Conservation (phyloP, 2,329 filamentous ascomycete species). For the Botrytis byssoidea region DNA sequence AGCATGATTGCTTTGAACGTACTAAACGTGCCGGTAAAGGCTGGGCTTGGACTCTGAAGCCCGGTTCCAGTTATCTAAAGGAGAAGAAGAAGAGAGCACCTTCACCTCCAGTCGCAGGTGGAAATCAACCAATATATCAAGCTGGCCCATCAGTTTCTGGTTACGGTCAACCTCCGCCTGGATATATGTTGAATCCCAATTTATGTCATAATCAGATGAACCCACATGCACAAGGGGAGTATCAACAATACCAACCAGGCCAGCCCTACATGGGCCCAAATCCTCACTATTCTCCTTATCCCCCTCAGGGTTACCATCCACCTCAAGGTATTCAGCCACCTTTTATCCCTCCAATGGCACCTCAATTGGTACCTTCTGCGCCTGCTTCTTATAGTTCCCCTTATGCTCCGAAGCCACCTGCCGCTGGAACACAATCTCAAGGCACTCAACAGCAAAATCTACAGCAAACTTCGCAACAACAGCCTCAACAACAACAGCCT, state of each 20-base stretch:
- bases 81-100: conserved; percentile 49
- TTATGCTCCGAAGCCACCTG: conserved; percentile 37
- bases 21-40: conserved; percentile 55
- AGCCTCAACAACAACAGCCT: conserved; percentile 4
- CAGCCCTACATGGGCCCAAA: conserved; percentile 29
- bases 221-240: conserved; percentile 23
- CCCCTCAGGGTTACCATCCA: conserved; percentile 14
- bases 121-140: conserved; percentile 35
- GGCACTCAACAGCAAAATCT: conserved; percentile 19
- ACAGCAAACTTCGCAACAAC: conserved; percentile 4
- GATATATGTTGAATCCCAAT: conserved; percentile 32
- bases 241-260: conserved; percentile 28
- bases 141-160: conserved; percentile 28
- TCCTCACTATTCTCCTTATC: conserved; percentile 22
- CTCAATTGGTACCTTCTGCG: conserved; percentile 28
- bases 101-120: conserved; percentile 42
- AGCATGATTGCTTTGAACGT: conserved; percentile 55
- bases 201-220: conserved; percentile 29
- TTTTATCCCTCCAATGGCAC: conserved; percentile 28
- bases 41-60: conserved; percentile 55
- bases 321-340: conserved; percentile 24
- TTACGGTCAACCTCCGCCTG: conserved; percentile 22
- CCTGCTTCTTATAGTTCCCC: conserved; percentile 38
- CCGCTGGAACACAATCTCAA: conserved; percentile 21
- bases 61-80: conserved; percentile 54